A percentile compares a stretch with the other conserved stretches of the same genome.
phyloP scores from a whole-genome alignment of 805 yeast genomes.

The Saccharomyces kudriavzevii region DNA sequence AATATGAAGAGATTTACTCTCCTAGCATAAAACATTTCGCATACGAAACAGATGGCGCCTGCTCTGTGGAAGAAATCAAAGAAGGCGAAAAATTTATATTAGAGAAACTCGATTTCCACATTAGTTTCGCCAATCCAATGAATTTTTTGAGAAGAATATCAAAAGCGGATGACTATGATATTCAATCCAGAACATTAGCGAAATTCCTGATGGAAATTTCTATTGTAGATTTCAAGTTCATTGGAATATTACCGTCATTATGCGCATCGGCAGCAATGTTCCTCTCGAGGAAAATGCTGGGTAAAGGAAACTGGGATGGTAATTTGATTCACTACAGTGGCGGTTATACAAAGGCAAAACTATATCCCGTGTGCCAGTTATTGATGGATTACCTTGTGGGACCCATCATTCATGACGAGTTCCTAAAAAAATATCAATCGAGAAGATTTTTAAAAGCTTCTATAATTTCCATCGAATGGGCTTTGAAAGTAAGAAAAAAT shows the following conservation, averaged over 20 bases:
- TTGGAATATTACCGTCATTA: conserved; percentile 66
- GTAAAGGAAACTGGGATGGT: conserved; percentile 64
- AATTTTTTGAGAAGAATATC: conserved; percentile 82
- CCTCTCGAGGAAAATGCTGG: conserved; percentile 64
- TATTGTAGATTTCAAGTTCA: conserved; percentile 63
- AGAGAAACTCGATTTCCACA: conserved; percentile 60
- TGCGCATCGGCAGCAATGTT: conserved; percentile 85
- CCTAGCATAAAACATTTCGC: conserved; percentile 83
- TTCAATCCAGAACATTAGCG: conserved; percentile 78
- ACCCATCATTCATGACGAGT: conserved; percentile 80
- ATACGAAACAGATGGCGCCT: conserved; percentile 72
- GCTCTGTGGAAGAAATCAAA: conserved; percentile 67
- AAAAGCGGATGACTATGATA: conserved; percentile 86
- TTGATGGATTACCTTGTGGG: conserved; percentile 64
- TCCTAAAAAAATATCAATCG: conserved; percentile 82
- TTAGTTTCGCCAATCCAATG: conserved; percentile 84
- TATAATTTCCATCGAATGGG: conserved; percentile 71
- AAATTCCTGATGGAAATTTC: conserved; percentile 76
- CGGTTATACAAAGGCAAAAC: conserved; percentile 63
- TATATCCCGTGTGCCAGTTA: conserved; percentile 60
- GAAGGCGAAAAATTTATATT: conserved; percentile 74
- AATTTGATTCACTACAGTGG: conserved; percentile 84
- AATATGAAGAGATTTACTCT: conserved; percentile 82
- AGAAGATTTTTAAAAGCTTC: conserved; percentile 78
- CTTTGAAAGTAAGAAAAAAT: conserved; percentile 39